Base-by-base conservation (phyloP, 1,284 basidiomycete genomes). In the Pyrrhoderma lamaoense region DNA sequence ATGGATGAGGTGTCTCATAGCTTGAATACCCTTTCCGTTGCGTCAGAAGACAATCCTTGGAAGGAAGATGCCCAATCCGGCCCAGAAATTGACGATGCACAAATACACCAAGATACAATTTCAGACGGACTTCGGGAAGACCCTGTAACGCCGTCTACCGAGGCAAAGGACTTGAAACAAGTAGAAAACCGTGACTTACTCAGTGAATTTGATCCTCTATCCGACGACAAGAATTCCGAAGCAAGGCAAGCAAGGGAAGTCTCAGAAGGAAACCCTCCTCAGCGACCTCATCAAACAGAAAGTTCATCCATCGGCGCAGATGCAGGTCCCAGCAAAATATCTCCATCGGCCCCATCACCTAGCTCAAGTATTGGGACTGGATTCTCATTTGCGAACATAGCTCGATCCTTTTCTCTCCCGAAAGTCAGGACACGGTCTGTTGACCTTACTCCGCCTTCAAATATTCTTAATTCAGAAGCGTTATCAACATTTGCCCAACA, bases 141-240 rank as follows among this genome's bases (percentile, higher is more conserved):
- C 27, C 27, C 27, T 31, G 27, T 5, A 31, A 31, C 27, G 11
- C 7, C 11, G 11, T 31, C 27, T 11, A 11, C 11, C 27, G 27
- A 31, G 7, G 11, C 27, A 31, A 31, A 31, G 27, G 27, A 31
- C 11, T 31, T 11, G 11, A 31, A 31, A 5, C 7, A 31, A 31
- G 27, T 31, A 31, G 27, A 31, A 31, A 31, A 31, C 5, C 27
- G 27, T 11, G 27, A 31, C 27, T 31, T 31, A 31, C 27, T 31
- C 11, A 31, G 11, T 31, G 76, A 84, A 60, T 85, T 87, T 60
- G 83, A 87, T 66, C 83, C 84, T 16, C 67, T 85, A 25, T 77
- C 67, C 1, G 74, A 70, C 58, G 61, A 69, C 39, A 77, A 79
- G 54, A 79, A 82, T 62, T 65, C 71, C 54, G 74, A 72, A 38